Evolutionary conservation across 495 filamentous ascomycete genomes (phyloP), one percentile per base, ranked within the genome.

Genomic region (Hypoxylon fuscum): DNA sequence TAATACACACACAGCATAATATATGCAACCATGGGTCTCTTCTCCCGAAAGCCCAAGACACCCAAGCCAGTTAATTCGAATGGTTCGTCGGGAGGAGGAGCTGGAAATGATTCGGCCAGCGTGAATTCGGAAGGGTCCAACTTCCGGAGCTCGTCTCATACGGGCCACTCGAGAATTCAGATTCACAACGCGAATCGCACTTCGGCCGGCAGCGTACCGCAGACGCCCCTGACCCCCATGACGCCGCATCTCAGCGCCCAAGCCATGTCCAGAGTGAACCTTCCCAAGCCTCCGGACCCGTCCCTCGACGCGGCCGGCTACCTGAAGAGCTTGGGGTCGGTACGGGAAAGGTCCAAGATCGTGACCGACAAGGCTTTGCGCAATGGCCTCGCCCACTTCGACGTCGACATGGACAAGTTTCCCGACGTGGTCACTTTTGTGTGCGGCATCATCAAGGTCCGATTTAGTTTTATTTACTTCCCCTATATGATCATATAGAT

Each of bases 361-460:
- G 81, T 98, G 31, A 80, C 90, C 47, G 80, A 88, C 53, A 92
- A 90, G 74, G 95, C 95, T 2, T 85, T 89, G 72, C 77, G 77
- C 48, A 92, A 97, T 62, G 78, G 89, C 56, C 82, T 98, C 51
- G 84, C 83, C 56, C 95, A 98, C 76, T 98, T 98, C 71, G 88
- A 90, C 53, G 94, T 98, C 9, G 93, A 98, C 69, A 85, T 93
- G 83, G 74, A 74, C 75, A 96, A 96, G 73, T 96, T 97, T 69
- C 73, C 82, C 27, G 92, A 93, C 55, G 94, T 94, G 1, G 93
- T 92, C 2, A 86, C 83, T n/a, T 98, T 96, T 72, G 89, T 98
- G 7, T 89, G 96, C 22, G 90, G 91, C 14, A 96, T 98, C 55
- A 97, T 98, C 79, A 98, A 97, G 90, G 95, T 93, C 72, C 49